Evolutionary conservation across 306 rosid genomes (phyloP).

Genomic region (Ziziphus jujuba): DNA sequence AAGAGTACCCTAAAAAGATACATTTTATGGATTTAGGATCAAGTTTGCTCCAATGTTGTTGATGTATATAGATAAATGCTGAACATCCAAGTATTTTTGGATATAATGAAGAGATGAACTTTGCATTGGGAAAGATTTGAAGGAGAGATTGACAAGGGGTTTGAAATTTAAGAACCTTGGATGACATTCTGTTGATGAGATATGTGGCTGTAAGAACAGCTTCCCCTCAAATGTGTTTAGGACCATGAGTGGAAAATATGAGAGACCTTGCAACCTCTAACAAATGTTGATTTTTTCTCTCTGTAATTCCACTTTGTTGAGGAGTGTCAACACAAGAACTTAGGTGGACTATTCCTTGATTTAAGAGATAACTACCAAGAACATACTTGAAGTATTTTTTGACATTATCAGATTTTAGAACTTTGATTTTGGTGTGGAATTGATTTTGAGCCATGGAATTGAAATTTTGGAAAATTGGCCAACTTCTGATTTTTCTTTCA

Average conservation of each 20-base stretch:
- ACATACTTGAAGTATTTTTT: not conserved
- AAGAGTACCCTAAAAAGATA: too few species aligned
- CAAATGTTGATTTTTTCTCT: not conserved
- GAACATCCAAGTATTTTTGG: too few species aligned
- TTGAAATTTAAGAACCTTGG: too few species aligned
- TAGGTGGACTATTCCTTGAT: not conserved
- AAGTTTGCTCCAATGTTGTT: too few species aligned
- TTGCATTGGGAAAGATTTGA: too few species aligned
- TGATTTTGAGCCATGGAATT: not conserved
- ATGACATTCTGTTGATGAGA: too few species aligned
- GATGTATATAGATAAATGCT: too few species aligned
- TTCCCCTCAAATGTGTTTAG: not conserved
- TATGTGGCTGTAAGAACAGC: too few species aligned
- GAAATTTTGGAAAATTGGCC: not conserved
- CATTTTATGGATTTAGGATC: too few species aligned
- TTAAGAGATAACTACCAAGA: not conserved
- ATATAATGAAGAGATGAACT: too few species aligned
- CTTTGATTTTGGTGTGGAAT: not conserved
- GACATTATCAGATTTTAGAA: not conserved
- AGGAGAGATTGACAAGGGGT: too few species aligned
- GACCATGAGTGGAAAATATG: not conserved
- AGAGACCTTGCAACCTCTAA: not conserved
- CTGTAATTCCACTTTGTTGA: not conserved
- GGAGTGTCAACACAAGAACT: conserved; percentile 2
- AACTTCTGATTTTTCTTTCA: conserved; percentile 6